Evolutionary conservation across 805 yeast genomes (phyloP).

Genomic region (Ogataea dorogensis): DNA sequence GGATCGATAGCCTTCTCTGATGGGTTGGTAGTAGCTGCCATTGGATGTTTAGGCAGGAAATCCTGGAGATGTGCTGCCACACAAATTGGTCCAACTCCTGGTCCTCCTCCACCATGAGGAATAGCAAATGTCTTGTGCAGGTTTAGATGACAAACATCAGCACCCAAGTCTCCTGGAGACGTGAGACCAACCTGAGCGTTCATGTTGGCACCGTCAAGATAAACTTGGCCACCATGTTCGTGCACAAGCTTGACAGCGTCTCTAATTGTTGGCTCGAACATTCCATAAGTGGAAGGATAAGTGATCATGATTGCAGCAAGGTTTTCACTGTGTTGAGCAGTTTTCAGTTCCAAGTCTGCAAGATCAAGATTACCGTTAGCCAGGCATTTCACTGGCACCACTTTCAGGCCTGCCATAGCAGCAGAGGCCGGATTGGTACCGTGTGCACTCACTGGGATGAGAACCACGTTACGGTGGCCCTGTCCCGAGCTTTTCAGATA

Average conservation of each 20-base stretch:
- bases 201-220: conserved; percentile 98
- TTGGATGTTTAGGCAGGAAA: conserved; percentile 77
- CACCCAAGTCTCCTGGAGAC: conserved; percentile 96
- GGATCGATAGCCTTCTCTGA: conserved; percentile 59
- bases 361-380: conserved; percentile 84
- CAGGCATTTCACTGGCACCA: conserved; percentile 86
- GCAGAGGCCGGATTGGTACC: conserved; percentile 99
- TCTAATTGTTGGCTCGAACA: conserved; percentile 89
- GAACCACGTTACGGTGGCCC: conserved; percentile 73
- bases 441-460: conserved; percentile 96
- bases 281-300: conserved; percentile 95
- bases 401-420: conserved; percentile 93
- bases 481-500: conserved; percentile 74
- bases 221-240: conserved; percentile 87
- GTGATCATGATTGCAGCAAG: conserved; percentile 95
- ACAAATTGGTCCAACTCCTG: conserved; percentile 98
- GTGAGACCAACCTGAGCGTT: conserved; percentile 98
- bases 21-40: conserved; percentile 50
- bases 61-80: conserved; percentile 78
- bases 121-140: conserved; percentile 96
- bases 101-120: conserved; percentile 99
- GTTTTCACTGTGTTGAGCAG: conserved; percentile 60
- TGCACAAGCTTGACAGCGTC: conserved; percentile 86
- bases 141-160: conserved; percentile 96
- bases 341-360: conserved; percentile 69